Conservation (phyloP, 2,329 filamentous ascomycete species). For the Hymenoscyphus albidus region DNA sequence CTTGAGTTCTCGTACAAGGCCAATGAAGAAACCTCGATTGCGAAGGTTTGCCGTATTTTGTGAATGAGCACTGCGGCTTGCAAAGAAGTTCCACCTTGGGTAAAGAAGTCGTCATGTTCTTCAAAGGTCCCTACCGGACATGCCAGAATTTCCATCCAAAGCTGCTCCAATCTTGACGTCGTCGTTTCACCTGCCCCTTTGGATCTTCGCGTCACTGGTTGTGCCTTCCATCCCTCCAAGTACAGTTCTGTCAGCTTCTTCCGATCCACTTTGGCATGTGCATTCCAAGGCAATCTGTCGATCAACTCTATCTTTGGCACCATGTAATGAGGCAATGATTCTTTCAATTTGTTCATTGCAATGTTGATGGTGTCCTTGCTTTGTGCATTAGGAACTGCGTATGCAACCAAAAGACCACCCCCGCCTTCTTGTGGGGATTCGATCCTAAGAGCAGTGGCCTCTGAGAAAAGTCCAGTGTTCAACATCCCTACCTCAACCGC, state of each 20-base stretch:
- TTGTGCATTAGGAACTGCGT: not conserved
- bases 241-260: not conserved
- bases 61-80: conserved; percentile 1
- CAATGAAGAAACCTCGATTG: not conserved
- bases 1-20: conserved; percentile 5
- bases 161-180: not conserved
- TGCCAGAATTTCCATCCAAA: conserved; percentile 3
- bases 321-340: conserved; percentile 3
- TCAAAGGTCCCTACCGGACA: not conserved
- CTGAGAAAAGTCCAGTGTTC: conserved; percentile 1
- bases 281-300: not conserved
- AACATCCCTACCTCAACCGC: not conserved
- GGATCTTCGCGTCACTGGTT: not conserved
- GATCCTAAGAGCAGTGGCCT: not conserved
- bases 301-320: conserved; percentile 3
- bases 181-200: not conserved
- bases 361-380: not conserved
- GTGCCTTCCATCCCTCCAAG: conserved; percentile 1
- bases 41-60: not conserved
- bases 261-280: conserved; percentile 2
- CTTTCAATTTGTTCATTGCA: not conserved
- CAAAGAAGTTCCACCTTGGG: conserved; percentile 1
- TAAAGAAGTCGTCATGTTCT: conserved; percentile 5
- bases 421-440: not conserved
- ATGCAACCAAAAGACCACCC: conserved; percentile 1